Conservation (phyloP, 2,329 filamentous ascomycete genomes). For the Orbilia ellipsospora region DNA sequence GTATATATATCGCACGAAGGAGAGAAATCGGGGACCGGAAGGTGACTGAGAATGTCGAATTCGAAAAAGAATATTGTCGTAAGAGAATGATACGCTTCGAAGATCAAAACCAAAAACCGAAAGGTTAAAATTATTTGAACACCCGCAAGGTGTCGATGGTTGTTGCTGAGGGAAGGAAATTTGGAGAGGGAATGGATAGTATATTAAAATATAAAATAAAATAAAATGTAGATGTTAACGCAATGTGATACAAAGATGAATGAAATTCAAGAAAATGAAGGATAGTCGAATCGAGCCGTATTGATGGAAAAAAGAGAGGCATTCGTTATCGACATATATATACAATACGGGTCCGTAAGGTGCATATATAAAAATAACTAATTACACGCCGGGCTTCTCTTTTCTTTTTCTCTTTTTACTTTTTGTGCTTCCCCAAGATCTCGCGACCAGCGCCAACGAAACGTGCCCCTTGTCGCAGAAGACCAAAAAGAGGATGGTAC, state of each 20-base stretch:
- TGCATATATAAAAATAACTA: constrained; percentile 15
- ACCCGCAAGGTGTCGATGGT: not conserved
- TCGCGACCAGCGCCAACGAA: constrained; percentile 54
- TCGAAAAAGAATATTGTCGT: not conserved
- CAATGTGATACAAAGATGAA: too few species aligned
- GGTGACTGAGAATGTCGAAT: not conserved
- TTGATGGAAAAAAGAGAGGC: constrained; percentile 8
- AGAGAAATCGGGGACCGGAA: not conserved
- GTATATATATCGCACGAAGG: not conserved
- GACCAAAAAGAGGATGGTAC: constrained; percentile 25
- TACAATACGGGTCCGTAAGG: constrained; percentile 1
- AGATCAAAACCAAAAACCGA: not conserved
- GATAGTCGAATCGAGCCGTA: constrained; percentile 11
- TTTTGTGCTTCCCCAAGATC: constrained; percentile 16
- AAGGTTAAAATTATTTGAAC: not conserved
- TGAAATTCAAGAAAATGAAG: not conserved
- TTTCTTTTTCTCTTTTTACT: not conserved
- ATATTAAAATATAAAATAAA: too few species aligned
- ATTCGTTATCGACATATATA: constrained; percentile 20
- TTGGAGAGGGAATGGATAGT: too few species aligned
- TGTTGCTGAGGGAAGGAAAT: not conserved
- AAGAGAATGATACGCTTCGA: constrained; percentile 1
- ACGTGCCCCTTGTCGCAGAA: constrained; percentile 52
- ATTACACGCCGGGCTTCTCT: not conserved
- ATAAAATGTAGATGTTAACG: too few species aligned